Percentiles rank a stretch among this genome's conserved stretches.
phyloP scores from a whole-genome alignment of 2,329 filamentous ascomycete species.

The Phaeosphaeriaceae sp. region DNA sequence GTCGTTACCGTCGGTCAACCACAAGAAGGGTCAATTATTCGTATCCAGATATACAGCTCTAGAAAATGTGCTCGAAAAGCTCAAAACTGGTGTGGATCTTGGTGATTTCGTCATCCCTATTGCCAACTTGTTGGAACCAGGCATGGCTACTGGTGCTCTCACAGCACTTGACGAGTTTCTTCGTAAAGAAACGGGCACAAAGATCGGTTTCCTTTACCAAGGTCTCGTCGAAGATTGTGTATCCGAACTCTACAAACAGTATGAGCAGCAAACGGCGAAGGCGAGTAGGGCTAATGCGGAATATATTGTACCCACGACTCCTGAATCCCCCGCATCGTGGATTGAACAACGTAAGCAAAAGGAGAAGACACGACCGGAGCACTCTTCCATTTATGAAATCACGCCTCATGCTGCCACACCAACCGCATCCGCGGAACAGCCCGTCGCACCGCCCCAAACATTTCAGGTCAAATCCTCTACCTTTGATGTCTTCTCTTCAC shows the following conservation, averaged over 20 bases:
- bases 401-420: constrained; percentile 20
- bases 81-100: constrained; percentile 51
- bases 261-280: constrained; percentile 22
- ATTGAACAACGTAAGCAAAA: constrained; percentile 50
- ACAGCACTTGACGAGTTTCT: constrained; percentile 48
- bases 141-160: constrained; percentile 47
- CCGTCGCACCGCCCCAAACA: neutral
- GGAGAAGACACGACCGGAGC: constrained; percentile 53
- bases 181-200: constrained; percentile 47
- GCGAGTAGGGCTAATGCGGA: constrained; percentile 7
- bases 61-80: constrained; percentile 47
- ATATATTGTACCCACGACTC: constrained; percentile 12
- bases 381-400: constrained; percentile 44
- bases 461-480: constrained; percentile 51
- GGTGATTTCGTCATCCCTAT: constrained; percentile 51
- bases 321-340: constrained; percentile 23
- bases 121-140: constrained; percentile 52
- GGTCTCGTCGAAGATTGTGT: constrained; percentile 52
- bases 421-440: neutral
- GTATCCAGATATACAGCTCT: constrained; percentile 42
- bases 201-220: constrained; percentile 54
- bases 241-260: constrained; percentile 37
- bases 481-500: constrained; percentile 47
- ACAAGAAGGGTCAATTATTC: constrained; percentile 52
- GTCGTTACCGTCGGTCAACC: constrained; percentile 45